Evolutionary conservation across 2,329 filamentous ascomycete species (phyloP).

Genomic region (Xylaria sp.): DNA sequence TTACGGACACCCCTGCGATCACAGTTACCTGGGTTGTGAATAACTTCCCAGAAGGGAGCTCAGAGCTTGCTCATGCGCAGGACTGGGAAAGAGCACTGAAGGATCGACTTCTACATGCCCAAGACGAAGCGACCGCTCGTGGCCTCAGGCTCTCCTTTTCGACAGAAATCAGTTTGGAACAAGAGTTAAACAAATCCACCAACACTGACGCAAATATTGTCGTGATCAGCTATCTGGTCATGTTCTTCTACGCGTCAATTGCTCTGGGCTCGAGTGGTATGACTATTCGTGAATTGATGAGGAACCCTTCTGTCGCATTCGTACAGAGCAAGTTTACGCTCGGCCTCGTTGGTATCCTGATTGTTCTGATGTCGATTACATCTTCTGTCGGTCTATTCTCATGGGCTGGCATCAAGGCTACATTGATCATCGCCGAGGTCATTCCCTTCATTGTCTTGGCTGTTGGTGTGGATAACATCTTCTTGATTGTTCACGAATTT

Average conservation of each 20-base stretch:
- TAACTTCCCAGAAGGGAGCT: slow-evolving; percentile 80
- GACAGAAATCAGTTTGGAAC: slow-evolving; percentile 92
- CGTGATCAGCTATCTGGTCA: slow-evolving; percentile 95
- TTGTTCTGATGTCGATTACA: slow-evolving; percentile 96
- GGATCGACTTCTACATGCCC: slow-evolving; percentile 76
- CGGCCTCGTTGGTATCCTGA: slow-evolving; percentile 92
- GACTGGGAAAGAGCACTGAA: slow-evolving; percentile 89
- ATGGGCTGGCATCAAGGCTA: slow-evolving; percentile 90
- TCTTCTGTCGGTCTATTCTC: slow-evolving; percentile 96
- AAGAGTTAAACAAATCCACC: slow-evolving; percentile 96
- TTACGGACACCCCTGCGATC: slow-evolving; percentile 79
- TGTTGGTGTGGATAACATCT: slow-evolving; percentile 98
- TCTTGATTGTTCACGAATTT: slow-evolving; percentile 97
- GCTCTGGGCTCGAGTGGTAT: slow-evolving; percentile 90
- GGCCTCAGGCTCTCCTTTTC: slow-evolving; percentile 92
- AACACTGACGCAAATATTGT: slow-evolving; percentile 99
- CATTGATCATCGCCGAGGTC: slow-evolving; percentile 96
- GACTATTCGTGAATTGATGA: slow-evolving; percentile 78
- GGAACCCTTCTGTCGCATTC: slow-evolving; percentile 83
- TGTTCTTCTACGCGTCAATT: slow-evolving; percentile 97
- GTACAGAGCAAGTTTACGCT: slow-evolving; percentile 98
- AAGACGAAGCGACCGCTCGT: slow-evolving; percentile 79
- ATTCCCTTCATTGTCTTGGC: slow-evolving; percentile 97
- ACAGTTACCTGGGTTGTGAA: slow-evolving; percentile 95
- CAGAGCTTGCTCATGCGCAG: slow-evolving; percentile 77